A percentile compares a stretch with the other conserved stretches of the same genome.
Conservation (phyloP, 306 rosid species). For the Betula pendula region DNA sequence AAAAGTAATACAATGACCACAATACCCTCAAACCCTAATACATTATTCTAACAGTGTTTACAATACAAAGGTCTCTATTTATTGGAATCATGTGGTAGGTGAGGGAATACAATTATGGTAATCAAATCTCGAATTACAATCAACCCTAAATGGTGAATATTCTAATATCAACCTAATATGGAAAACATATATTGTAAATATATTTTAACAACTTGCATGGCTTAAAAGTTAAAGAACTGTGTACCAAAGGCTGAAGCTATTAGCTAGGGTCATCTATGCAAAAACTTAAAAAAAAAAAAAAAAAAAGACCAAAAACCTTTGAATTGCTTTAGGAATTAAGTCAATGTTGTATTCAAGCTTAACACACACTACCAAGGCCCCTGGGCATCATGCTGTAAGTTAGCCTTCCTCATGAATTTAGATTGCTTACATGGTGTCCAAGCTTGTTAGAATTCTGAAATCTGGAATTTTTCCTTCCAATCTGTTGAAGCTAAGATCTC, state of each 20-base stretch:
- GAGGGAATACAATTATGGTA: too few relatives aligned
- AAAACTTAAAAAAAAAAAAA: not conserved
- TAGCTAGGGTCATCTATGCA: not conserved
- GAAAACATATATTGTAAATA: too few relatives aligned
- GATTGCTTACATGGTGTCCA: slow-evolving; percentile 29
- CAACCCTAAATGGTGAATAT: too few relatives aligned
- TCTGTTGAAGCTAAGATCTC: slow-evolving; percentile 40
- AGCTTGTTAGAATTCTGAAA: not conserved
- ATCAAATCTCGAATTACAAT: too few relatives aligned
- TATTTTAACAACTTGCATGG: not conserved
- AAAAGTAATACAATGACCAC: too few relatives aligned
- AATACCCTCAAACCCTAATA: too few relatives aligned
- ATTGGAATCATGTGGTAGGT: too few relatives aligned
- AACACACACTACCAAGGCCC: not conserved
- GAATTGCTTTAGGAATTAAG: not conserved
- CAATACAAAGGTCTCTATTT: too few relatives aligned
- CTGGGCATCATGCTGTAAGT: not conserved
- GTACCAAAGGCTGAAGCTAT: not conserved
- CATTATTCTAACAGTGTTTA: too few relatives aligned
- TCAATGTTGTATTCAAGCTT: not conserved
- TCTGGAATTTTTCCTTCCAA: slow-evolving; percentile 31
- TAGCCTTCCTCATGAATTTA: not conserved
- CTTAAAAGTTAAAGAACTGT: not conserved
- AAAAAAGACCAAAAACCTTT: not conserved
- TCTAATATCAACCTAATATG: too few relatives aligned